These are phyloP conservation scores for Colletotrichum magnum DNA, from an alignment of 2,329 filamentous ascomycete species.

Conservation along the genomic window DNA sequence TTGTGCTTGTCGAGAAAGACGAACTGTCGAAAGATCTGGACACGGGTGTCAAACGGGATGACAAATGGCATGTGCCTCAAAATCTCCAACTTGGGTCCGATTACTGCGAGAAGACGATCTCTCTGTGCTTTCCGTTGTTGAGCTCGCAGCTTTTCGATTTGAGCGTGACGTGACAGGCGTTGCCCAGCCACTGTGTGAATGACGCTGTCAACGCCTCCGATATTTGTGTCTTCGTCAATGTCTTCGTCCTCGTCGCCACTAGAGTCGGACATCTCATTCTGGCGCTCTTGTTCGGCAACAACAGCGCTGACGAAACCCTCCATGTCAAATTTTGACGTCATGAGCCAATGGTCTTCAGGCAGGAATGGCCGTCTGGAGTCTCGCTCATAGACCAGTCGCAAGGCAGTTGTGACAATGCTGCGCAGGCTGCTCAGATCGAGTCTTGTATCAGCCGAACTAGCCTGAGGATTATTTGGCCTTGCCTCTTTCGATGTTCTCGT, in stretches of 20 bases:
- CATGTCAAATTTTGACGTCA: conserved; percentile 91
- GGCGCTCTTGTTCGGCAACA: conserved; percentile 87
- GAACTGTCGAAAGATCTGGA: conserved; percentile 94
- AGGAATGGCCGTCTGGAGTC: conserved; percentile 91
- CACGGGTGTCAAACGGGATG: conserved; percentile 91
- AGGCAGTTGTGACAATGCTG: conserved; percentile 81
- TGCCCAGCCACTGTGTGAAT: conserved; percentile 64
- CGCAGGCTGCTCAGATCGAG: conserved; percentile 84
- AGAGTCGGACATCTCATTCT: conserved; percentile 64
- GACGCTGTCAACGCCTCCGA: conserved; percentile 29
- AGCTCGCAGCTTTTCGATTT: conserved; percentile 73
- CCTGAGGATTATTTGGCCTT: not conserved
- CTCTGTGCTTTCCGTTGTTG: conserved; percentile 77
- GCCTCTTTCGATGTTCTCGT: conserved; percentile 24
- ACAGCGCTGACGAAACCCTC: conserved; percentile 88
- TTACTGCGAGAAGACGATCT: conserved; percentile 80
- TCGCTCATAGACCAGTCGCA: conserved; percentile 92
- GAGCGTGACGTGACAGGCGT: conserved; percentile 72
- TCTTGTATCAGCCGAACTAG: conserved; percentile 43
- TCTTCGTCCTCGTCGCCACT: conserved; percentile 50
- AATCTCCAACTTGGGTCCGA: conserved; percentile 90
- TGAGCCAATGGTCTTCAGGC: conserved; percentile 90
- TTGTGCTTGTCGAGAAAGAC: conserved; percentile 85
- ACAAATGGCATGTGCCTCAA: conserved; percentile 97
- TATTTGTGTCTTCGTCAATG: conserved; percentile 46